Conservation (phyloP, 2,329 filamentous ascomycete genomes). For the Penicillium concentricum region DNA sequence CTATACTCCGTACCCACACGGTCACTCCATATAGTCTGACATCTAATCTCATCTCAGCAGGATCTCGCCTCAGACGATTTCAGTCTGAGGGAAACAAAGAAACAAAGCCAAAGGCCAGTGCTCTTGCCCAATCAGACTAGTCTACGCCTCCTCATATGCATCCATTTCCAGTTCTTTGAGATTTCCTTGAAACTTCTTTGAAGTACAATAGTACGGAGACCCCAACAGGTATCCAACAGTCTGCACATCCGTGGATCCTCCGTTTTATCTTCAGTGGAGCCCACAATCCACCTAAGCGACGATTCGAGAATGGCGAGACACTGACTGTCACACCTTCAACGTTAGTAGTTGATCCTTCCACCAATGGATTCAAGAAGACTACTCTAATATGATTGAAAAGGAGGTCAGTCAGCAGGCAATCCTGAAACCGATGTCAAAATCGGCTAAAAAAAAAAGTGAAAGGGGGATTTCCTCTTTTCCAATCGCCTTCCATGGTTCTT, state of each 20-base stretch:
- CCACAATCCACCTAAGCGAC: neutral
- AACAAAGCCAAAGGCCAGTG: neutral
- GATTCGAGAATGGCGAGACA: neutral
- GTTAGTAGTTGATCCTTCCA: no score
- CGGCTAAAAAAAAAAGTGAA: neutral
- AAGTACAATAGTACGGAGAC: neutral
- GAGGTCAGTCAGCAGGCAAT: neutral
- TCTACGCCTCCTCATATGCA: neutral
- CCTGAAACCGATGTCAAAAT: neutral
- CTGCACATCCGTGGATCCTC: conserved; percentile 3
- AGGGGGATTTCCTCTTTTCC: neutral
- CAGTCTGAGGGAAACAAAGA: neutral
- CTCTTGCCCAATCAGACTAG: neutral
- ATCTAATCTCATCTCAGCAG: neutral
- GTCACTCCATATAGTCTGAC: neutral
- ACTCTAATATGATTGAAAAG: neutral
- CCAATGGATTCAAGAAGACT: neutral
- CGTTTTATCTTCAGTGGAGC: neutral
- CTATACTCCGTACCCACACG: neutral
- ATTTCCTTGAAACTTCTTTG: neutral
- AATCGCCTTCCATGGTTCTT: conserved; percentile 12
- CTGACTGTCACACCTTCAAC: neutral
- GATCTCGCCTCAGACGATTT: neutral
- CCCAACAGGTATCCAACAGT: neutral
- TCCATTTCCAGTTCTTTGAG: neutral